phyloP scores from a whole-genome alignment of 169 alveolate genomes.

The Theileria annulata region DNA sequence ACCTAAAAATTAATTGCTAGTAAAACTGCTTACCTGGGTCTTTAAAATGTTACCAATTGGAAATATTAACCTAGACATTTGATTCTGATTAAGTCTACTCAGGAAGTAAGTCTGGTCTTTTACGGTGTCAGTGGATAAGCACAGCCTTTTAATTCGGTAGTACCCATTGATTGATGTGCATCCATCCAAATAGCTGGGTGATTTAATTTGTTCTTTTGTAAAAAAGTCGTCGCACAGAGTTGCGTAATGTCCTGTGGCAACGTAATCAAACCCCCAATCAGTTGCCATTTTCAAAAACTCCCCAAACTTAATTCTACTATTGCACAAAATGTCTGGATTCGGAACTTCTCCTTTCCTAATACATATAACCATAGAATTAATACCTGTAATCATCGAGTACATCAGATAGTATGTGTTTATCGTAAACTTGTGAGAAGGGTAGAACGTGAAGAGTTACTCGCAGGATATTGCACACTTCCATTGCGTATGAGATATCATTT shows the following conservation, averaged over 20 bases:
- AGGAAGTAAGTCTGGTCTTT: constrained; percentile 80
- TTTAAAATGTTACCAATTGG: constrained; percentile 67
- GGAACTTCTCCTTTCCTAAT: constrained; percentile 72
- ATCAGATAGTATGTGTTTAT: constrained; percentile 52
- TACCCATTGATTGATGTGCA: constrained; percentile 1
- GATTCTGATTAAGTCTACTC: constrained; percentile 57
- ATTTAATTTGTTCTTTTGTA: constrained; percentile 6
- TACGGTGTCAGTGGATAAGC: constrained; percentile 18
- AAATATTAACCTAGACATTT: constrained; percentile 55
- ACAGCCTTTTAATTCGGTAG: constrained; percentile 29
- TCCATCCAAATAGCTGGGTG: not conserved
- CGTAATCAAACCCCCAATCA: constrained; percentile 55
- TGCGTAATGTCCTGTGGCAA: constrained; percentile 81
- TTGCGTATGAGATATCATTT: constrained; percentile 57
- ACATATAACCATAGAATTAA: not conserved
- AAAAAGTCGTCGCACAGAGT: constrained; percentile 20
- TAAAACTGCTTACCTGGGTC: constrained; percentile 49
- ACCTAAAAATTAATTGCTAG: constrained; percentile 38
- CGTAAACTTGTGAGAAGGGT: constrained; percentile 70
- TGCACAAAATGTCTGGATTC: constrained; percentile 79
- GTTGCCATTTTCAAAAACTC: constrained; percentile 57
- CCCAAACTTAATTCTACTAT: constrained; percentile 72
- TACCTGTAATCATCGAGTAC: constrained; percentile 55
- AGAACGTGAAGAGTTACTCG: constrained; percentile 65
- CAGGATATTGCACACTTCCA: constrained; percentile 37